Evolutionary conservation across 2,329 filamentous ascomycete genomes (phyloP).

Genomic region (Proliferodiscus dingleyae): DNA sequence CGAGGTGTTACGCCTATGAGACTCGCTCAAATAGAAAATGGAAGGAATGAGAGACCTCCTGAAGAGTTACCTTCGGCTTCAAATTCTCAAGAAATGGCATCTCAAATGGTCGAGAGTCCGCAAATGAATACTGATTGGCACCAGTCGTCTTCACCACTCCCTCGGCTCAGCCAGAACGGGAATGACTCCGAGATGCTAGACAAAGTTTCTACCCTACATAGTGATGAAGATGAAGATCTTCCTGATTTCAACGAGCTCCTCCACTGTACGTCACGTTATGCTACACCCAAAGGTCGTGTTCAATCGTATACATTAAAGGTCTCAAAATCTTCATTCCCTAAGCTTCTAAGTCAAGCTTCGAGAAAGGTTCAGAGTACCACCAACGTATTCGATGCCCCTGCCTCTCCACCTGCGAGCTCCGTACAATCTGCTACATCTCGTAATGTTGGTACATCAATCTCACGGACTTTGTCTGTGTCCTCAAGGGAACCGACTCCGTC

Average conservation of each 20-base stretch:
- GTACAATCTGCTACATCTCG: slow-evolving; percentile 14
- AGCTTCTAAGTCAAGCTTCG: slow-evolving; percentile 16
- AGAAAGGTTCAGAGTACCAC: neutral
- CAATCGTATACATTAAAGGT: slow-evolving; percentile 23
- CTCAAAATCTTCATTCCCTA: slow-evolving; percentile 24
- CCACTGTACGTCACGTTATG: slow-evolving; percentile 1
- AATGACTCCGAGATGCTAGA: neutral
- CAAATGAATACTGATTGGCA: slow-evolving; percentile 21
- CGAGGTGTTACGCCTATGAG: slow-evolving; percentile 27
- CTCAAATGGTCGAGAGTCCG: slow-evolving; percentile 21
- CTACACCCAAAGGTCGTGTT: slow-evolving; percentile 4
- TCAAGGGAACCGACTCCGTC: slow-evolving; percentile 14
- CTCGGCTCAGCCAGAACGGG: neutral
- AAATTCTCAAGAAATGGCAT: slow-evolving; percentile 24
- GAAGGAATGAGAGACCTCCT: slow-evolving; percentile 9
- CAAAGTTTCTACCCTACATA: slow-evolving; percentile 4
- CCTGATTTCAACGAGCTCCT: slow-evolving; percentile 28
- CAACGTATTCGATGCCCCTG: slow-evolving; percentile 34
- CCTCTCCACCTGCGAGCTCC: slow-evolving; percentile 37
- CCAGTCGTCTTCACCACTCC: slow-evolving; percentile 7
- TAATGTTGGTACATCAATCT: slow-evolving; percentile 3
- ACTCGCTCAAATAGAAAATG: slow-evolving; percentile 22
- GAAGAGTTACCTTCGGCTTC: slow-evolving; percentile 9
- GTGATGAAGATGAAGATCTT: slow-evolving; percentile 29
- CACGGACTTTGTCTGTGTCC: slow-evolving; percentile 18